phyloP scores from a whole-genome alignment of 2,329 filamentous ascomycete genomes.

The Cercospora janseana region DNA sequence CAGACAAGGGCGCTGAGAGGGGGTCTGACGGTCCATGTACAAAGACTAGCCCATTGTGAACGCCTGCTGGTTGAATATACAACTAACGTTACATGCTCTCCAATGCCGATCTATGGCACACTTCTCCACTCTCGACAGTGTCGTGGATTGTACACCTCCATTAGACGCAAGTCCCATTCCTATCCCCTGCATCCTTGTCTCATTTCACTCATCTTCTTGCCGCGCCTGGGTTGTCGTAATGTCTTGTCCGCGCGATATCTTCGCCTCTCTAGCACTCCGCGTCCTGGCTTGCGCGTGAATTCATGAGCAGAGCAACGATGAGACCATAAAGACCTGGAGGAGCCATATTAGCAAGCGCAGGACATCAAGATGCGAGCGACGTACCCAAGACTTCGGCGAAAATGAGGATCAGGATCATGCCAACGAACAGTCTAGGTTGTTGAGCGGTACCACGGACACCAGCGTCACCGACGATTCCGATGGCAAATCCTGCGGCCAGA shows the following conservation, averaged over 20 bases:
- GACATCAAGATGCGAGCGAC: slow-evolving; percentile 37
- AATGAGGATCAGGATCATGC: slow-evolving; percentile 99
- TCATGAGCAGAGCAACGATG: slow-evolving; percentile 99
- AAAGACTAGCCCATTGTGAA: slow-evolving; percentile 22
- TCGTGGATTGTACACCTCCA: slow-evolving; percentile 7
- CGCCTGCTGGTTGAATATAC: slow-evolving; percentile 28
- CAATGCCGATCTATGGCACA: slow-evolving; percentile 16
- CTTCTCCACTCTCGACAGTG: slow-evolving; percentile 12
- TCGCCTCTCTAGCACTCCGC: slow-evolving; percentile 62
- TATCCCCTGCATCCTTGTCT: background rate
- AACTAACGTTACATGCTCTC: slow-evolving; percentile 29
- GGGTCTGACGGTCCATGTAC: slow-evolving; percentile 14
- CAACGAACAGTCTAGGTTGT: slow-evolving; percentile 84
- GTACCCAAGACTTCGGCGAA: slow-evolving; percentile 97
- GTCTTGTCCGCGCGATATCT: slow-evolving; percentile 49
- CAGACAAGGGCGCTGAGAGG: background rate
- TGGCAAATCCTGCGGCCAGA: slow-evolving; percentile 47
- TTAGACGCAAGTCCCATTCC: background rate
- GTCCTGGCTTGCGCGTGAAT: slow-evolving; percentile 69
- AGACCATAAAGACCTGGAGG: slow-evolving; percentile 91
- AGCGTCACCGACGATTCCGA: slow-evolving; percentile 67
- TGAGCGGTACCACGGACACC: slow-evolving; percentile 84
- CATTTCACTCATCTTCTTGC: background rate
- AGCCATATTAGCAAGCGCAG: slow-evolving; percentile 18
- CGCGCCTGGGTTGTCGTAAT: slow-evolving; percentile 28